A percentile compares a stretch with the other conserved stretches of the same genome.
phyloP scores from a whole-genome alignment of 1,284 basidiomycete species.

The Ceratobasidium sp. region DNA sequence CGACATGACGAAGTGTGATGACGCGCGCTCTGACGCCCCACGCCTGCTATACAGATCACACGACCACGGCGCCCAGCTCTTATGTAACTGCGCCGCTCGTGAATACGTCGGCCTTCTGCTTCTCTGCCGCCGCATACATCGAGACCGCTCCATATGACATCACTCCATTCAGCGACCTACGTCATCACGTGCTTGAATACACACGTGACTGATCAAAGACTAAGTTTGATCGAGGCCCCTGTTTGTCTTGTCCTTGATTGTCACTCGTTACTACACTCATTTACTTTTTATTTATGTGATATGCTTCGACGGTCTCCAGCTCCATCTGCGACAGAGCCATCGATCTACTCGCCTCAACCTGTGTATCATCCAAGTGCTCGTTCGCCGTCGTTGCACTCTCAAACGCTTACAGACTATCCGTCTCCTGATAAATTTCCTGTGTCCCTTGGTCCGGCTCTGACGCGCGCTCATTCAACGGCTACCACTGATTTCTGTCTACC shows the following conservation, averaged over 20 bases:
- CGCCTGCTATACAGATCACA: slow-evolving; percentile 9
- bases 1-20: slow-evolving; percentile 4
- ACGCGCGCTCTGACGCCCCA: slow-evolving; percentile 18
- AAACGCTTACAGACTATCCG: slow-evolving; percentile 18
- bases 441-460: slow-evolving; percentile 3
- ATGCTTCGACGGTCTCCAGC: slow-evolving; percentile 21
- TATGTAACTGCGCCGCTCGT: not conserved
- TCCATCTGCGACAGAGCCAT: slow-evolving; percentile 18
- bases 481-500: not conserved
- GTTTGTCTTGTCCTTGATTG: slow-evolving; percentile 13
- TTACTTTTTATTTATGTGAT: slow-evolving; percentile 3
- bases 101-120: not conserved
- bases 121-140: not conserved
- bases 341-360: slow-evolving; percentile 41
- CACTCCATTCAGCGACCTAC: no score
- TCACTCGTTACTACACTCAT: not conserved
- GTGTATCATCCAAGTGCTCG: slow-evolving; percentile 40
- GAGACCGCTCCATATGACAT: no score
- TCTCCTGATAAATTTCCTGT: slow-evolving; percentile 16
- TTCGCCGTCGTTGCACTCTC: slow-evolving; percentile 33
- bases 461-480: slow-evolving; percentile 18
- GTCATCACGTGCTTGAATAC: slow-evolving; percentile 14
- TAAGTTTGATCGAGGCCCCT: slow-evolving; percentile 29
- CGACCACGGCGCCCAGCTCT: not conserved
- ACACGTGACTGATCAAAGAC: not conserved